A percentile compares a stretch with the other conserved stretches of the same genome.
Conservation (phyloP, 345 rosid species). For the Pistacia atlantica region DNA sequence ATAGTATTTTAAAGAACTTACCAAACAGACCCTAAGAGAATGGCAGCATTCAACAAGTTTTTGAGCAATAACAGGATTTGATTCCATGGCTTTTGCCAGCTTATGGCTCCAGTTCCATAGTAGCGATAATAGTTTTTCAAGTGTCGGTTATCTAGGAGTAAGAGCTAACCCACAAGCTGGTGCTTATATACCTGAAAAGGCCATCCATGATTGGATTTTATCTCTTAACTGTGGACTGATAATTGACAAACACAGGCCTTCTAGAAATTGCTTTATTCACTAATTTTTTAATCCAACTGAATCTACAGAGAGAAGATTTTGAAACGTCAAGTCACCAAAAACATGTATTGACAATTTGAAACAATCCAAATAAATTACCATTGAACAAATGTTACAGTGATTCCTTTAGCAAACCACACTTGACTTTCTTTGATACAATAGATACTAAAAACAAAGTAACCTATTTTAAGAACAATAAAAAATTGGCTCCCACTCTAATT, state of each 20-base stretch:
- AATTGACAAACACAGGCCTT: neutral
- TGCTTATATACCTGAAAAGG: too few relatives aligned
- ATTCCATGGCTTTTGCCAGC: neutral
- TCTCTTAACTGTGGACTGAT: neutral
- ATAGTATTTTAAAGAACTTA: too few relatives aligned
- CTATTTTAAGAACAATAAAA: neutral
- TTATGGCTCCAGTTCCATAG: neutral
- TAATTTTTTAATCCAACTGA: neutral
- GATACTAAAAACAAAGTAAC: neutral
- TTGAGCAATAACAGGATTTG: neutral
- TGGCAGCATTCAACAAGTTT: neutral
- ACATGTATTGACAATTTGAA: neutral
- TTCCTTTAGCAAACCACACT: neutral
- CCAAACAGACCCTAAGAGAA: too few relatives aligned
- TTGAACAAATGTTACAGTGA: neutral
- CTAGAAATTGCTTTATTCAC: neutral
- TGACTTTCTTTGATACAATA: neutral
- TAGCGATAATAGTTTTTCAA: too few relatives aligned
- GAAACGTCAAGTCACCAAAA: neutral
- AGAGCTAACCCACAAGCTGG: too few relatives aligned
- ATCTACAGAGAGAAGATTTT: neutral
- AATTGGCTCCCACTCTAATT: accelerated
- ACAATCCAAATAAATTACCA: neutral
- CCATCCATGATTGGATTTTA: neutral
- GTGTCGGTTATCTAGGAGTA: too few relatives aligned